A percentile compares a stretch with the other conserved stretches of the same genome.
Conservation (phyloP, 176 grass and related monocot genomes). For the Phyllostachys edulis region DNA sequence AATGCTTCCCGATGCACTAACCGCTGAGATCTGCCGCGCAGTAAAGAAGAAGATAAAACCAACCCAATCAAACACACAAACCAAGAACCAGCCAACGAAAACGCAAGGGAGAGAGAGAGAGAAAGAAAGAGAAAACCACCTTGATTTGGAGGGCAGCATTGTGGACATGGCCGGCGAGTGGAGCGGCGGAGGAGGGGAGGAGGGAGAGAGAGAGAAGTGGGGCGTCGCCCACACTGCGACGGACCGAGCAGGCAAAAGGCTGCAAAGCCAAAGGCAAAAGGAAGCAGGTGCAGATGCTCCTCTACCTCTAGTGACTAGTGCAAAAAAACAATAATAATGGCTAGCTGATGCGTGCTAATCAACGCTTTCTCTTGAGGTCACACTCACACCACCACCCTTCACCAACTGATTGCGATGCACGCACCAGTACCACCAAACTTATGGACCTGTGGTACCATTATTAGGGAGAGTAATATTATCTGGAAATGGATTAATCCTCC, state of each 20-base stretch:
- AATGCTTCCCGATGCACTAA: neutral
- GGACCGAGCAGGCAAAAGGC: conserved; percentile 2
- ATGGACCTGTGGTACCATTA: neutral
- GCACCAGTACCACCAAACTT: neutral
- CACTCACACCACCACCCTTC: neutral
- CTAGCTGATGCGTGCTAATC: conserved; percentile 22
- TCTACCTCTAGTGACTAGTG: no score
- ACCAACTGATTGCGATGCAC: neutral
- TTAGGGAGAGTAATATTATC: neutral
- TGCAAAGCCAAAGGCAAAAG: conserved; percentile 43
- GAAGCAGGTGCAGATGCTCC: neutral
- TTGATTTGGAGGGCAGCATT: conserved; percentile 70
- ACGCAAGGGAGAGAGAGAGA: neutral
- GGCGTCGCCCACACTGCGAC: conserved; percentile 20
- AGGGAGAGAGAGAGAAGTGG: neutral
- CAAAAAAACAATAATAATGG: no score
- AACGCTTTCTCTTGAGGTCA: neutral
- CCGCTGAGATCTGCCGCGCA: conserved; percentile 5
- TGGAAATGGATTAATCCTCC: no score
- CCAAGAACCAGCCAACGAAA: neutral
- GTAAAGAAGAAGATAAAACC: neutral
- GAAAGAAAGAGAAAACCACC: neutral
- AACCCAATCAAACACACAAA: neutral
- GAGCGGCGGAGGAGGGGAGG: neutral
- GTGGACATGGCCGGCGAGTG: conserved; percentile 13